A percentile compares a stretch with the other conserved stretches of the same genome.
These are phyloP conservation scores for Rhinocladiella mackenziei DNA, from an alignment of 2,329 filamentous ascomycete genomes.

Conservation along the genomic window DNA sequence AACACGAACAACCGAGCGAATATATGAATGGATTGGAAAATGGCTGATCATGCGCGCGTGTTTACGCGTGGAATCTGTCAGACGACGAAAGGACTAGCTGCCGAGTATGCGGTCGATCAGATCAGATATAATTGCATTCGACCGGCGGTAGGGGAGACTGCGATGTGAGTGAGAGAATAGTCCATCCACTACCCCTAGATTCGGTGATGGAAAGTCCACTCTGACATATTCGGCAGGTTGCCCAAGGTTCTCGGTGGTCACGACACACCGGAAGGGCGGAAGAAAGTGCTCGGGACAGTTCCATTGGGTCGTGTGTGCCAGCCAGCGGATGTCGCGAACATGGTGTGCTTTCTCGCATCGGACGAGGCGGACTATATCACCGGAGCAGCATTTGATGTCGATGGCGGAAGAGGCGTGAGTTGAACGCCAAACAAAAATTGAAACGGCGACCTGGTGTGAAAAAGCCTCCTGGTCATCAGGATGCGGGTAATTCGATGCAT, in stretches of 20 bases:
- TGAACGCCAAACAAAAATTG: no score
- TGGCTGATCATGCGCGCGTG: no score
- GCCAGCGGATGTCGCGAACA: constrained; percentile 31
- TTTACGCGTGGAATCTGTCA: no score
- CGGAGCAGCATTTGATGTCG: constrained; percentile 29
- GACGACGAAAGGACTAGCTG: constrained; percentile 22
- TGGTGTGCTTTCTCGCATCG: constrained; percentile 29
- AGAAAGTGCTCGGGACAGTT: constrained; percentile 18
- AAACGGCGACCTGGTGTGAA: no score
- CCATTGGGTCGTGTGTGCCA: constrained; percentile 28
- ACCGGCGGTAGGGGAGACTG: constrained; percentile 22
- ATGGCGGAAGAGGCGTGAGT: constrained; percentile 28
- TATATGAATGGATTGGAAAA: no score
- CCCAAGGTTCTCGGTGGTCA: constrained; percentile 13
- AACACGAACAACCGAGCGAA: no score
- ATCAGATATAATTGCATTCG: constrained; percentile 24
- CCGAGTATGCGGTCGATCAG: constrained; percentile 20
- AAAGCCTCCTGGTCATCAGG: no score
- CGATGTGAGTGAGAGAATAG: no score
- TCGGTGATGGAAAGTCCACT: neutral
- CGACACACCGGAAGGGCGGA: constrained; percentile 15
- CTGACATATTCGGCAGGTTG: constrained; percentile 1
- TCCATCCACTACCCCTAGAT: neutral
- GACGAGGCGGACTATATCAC: constrained; percentile 28
- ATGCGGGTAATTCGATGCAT: constrained; percentile 4